A percentile compares a stretch with the other conserved stretches of the same genome.
Conservation (phyloP, 2,329 filamentous ascomycete genomes). For the Ophiostoma angusticollis region DNA sequence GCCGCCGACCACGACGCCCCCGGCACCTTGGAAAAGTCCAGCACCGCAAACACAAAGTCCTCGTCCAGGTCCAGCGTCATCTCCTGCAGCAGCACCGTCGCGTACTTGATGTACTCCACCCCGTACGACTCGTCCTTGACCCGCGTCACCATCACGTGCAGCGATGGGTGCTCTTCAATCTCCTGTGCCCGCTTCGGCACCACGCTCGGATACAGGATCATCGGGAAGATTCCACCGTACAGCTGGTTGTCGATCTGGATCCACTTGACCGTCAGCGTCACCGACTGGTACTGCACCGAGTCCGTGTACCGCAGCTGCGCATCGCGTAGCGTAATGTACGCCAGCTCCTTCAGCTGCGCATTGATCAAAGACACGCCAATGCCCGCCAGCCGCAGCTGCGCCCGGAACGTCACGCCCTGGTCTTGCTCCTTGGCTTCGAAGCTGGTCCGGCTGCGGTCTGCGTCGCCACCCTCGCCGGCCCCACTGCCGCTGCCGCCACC, state of each 20-base stretch:
- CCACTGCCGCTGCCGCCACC: background rate
- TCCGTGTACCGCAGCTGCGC: constrained; percentile 86
- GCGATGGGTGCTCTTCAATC: constrained; percentile 88
- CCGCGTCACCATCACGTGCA: constrained; percentile 80
- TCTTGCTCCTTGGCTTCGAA: constrained; percentile 94
- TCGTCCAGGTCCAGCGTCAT: constrained; percentile 98
- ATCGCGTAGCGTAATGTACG: constrained; percentile 86
- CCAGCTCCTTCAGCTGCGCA: constrained; percentile 76
- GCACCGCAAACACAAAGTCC: constrained; percentile 90
- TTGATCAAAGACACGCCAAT: constrained; percentile 92
- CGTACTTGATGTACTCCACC: constrained; percentile 97
- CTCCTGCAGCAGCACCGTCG: constrained; percentile 82
- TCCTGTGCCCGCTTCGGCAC: constrained; percentile 95
- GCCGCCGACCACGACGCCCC: constrained; percentile 76
- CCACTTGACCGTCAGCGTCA: constrained; percentile 91
- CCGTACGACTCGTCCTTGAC: constrained; percentile 98
- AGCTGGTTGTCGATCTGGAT: constrained; percentile 98
- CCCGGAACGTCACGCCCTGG: constrained; percentile 76
- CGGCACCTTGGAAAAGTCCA: constrained; percentile 89
- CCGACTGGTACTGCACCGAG: constrained; percentile 83
- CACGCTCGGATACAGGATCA: constrained; percentile 92
- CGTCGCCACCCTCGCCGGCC: background rate
- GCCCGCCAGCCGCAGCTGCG: constrained; percentile 76
- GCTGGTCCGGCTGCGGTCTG: constrained; percentile 34
- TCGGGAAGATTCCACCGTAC: constrained; percentile 95